phyloP scores from a whole-genome alignment of 352 stramenopile species.

The Globisporangium cylindrosporum region DNA sequence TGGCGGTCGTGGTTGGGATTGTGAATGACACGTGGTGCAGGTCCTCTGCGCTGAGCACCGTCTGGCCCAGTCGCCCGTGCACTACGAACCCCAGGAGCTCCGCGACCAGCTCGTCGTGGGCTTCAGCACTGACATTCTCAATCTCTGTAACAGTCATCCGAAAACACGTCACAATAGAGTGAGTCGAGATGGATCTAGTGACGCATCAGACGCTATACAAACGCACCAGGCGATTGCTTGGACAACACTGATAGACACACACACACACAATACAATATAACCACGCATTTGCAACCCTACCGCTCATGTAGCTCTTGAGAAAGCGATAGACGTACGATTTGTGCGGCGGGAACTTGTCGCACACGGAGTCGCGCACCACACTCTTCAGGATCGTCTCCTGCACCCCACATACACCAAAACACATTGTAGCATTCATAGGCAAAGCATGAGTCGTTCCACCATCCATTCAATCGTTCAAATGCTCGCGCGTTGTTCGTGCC shows the following conservation, averaged over 20 bases:
- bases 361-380: slow-evolving; percentile 55
- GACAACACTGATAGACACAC: neutral
- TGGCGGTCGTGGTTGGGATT: slow-evolving; percentile 19
- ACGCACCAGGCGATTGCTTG: neutral
- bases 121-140: slow-evolving; percentile 37
- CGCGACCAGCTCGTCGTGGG: slow-evolving; percentile 49
- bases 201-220: neutral
- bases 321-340: slow-evolving; percentile 67
- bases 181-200: neutral
- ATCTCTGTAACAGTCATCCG: slow-evolving; percentile 34
- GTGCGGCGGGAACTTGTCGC: slow-evolving; percentile 56
- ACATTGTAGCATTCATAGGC: neutral
- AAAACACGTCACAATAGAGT: neutral
- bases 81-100: slow-evolving; percentile 62
- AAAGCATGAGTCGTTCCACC: neutral
- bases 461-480: slow-evolving; percentile 8
- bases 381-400: slow-evolving; percentile 51
- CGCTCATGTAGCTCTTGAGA: slow-evolving; percentile 61
- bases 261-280: slow-evolving; percentile 1
- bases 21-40: slow-evolving; percentile 78
- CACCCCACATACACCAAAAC: neutral
- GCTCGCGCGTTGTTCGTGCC: slow-evolving; percentile 21
- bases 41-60: slow-evolving; percentile 39
- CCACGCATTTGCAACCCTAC: slow-evolving; percentile 24
- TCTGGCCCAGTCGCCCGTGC: slow-evolving; percentile 27